Base-by-base conservation (phyloP, 2,329 filamentous ascomycete species). In the Bipolaris cookei region DNA sequence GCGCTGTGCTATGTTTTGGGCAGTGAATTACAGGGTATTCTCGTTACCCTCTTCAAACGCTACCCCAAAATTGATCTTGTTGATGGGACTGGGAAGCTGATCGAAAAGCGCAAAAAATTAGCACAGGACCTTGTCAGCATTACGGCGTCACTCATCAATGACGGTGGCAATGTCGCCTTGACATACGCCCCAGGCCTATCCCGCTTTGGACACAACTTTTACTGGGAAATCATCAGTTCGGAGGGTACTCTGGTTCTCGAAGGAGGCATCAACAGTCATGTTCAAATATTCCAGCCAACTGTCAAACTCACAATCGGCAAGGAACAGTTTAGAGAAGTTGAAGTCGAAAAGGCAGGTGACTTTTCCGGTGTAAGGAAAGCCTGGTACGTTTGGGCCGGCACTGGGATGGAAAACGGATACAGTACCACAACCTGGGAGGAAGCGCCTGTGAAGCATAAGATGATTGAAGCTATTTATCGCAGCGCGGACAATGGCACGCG, bases 321-420 rank as follows among this genome's bases (percentile, higher is more conserved):
- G 20, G 51, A 62, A 23, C 79, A 80, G 28, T 62, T 78, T 16
- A 66, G 71, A 18, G 58, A 58, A 0, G 66, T 88, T 0, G 80
- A 86, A 48, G 79, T 86, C 23, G 81, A 81, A 41, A 79, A 75
- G 23, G 81, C 74, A 0, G 79, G 80, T 11, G 66, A 77, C 16
- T 74, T 84, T 1, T 77, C 76, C 6, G 83, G 80, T 61, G 81
- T 88, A 25, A 86, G 79, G 0, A 78, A 78, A 18, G 63, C 86
- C 0, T 88, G 88, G 71, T 86, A 89, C 63, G 78, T 77, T 1
- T 86, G 81, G 73, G 82, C 82, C 4, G 76, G 58, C 63, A 67
- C 56, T 5, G 70, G 64, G 7, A 38, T 64, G 8, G 66, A 69
- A 1, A 59, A 69, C 20, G 66, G 69, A 11, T 49, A 64, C 16